Conservation (phyloP, 495 filamentous ascomycete species). For the Xylaria longipes region DNA sequence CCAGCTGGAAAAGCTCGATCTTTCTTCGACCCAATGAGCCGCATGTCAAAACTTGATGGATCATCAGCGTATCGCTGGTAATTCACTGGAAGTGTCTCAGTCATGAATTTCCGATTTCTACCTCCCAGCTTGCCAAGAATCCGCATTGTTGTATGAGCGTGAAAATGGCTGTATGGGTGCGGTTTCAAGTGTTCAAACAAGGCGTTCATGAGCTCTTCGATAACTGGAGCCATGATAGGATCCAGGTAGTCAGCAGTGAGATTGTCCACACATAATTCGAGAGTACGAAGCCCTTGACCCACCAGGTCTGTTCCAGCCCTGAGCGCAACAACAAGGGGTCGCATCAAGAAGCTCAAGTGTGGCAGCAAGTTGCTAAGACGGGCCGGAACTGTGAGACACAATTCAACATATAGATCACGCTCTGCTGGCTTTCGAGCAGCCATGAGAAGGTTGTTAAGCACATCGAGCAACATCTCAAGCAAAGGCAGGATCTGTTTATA, state of each 20-base stretch:
- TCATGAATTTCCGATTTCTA: conserved; percentile 93
- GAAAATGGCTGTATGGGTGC: conserved; percentile 92
- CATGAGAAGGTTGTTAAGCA: conserved; percentile 89
- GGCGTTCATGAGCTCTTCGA: conserved; percentile 97
- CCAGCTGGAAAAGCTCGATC: conserved; percentile 86
- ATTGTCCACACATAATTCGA: conserved; percentile 98
- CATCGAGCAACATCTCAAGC: conserved; percentile 95
- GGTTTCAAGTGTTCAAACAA: conserved; percentile 94
- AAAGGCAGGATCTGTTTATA: conserved; percentile 98
- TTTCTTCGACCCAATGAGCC: conserved; percentile 83
- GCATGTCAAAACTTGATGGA: conserved; percentile 80
- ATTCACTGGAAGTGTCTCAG: conserved; percentile 77
- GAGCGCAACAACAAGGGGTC: conserved; percentile 92
- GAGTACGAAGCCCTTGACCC: conserved; percentile 88
- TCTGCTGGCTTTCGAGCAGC: conserved; percentile 89
- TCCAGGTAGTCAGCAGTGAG: conserved; percentile 97
- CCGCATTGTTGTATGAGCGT: conserved; percentile 97
- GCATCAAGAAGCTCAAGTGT: conserved; percentile 97
- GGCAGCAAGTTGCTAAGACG: conserved; percentile 93
- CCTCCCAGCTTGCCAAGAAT: conserved; percentile 97
- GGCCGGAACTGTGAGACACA: conserved; percentile 94
- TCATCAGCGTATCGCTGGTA: conserved; percentile 90
- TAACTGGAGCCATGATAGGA: conserved; percentile 98
- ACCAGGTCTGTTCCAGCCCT: conserved; percentile 91
- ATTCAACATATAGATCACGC: conserved; percentile 94